A percentile compares a stretch with the other conserved stretches of the same genome.
Evolutionary conservation across 495 filamentous ascomycete genomes (phyloP).

Genomic region (Neurospora hispaniola): DNA sequence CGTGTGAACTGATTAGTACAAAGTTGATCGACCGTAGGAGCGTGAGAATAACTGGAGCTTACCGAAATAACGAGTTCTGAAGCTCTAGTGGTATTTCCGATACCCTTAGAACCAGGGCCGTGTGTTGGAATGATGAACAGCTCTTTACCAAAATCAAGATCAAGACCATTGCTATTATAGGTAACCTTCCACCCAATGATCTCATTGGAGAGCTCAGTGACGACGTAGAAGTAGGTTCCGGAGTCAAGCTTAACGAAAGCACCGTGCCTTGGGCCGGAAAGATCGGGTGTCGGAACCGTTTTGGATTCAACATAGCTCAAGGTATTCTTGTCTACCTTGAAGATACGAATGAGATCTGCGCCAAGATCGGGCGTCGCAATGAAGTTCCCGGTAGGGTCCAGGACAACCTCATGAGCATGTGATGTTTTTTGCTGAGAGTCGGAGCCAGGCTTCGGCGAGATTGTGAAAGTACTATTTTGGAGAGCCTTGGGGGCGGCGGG

Average conservation of each 20-base stretch:
- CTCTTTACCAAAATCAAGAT: conserved; percentile 32
- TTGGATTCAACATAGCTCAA: conserved; percentile 23
- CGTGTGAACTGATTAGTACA: neutral
- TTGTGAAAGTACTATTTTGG: conserved; percentile 42
- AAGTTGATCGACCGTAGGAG: neutral
- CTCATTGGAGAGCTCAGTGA: conserved; percentile 50
- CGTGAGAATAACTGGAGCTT: conserved; percentile 14
- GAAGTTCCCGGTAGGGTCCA: conserved; percentile 60
- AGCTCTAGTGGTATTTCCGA: conserved; percentile 29
- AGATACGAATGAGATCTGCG: conserved; percentile 58
- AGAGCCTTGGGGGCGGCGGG: conserved; percentile 25
- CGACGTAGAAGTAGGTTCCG: conserved; percentile 49
- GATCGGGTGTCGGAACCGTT: conserved; percentile 28
- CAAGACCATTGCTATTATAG: conserved; percentile 37
- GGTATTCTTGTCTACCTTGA: conserved; percentile 37
- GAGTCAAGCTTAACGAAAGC: conserved; percentile 42
- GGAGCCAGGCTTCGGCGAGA: conserved; percentile 36
- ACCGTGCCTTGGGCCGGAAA: conserved; percentile 59
- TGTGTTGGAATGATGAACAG: conserved; percentile 35
- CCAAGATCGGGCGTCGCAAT: conserved; percentile 62
- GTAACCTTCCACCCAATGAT: conserved; percentile 48
- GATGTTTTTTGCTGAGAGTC: conserved; percentile 49
- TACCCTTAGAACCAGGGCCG: conserved; percentile 24
- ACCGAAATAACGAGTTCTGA: conserved; percentile 54
- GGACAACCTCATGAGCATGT: conserved; percentile 55